Evolutionary conservation across 257 asterid genomes (phyloP), one percentile per base, ranked within the genome.

Genomic region (Cruciata laevipes): DNA sequence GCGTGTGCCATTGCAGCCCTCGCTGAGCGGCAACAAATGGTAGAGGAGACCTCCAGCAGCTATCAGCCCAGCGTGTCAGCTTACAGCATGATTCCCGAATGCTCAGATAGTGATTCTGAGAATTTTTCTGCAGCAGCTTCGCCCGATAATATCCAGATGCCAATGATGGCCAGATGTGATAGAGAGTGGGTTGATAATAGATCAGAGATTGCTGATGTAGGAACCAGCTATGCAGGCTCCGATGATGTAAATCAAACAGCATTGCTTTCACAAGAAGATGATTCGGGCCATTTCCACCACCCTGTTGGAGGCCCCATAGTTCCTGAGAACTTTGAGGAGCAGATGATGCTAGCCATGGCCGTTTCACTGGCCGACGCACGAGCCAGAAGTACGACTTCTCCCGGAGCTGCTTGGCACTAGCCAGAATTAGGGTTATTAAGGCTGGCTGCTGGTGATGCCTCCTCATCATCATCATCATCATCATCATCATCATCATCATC

Each of bases 321-420:
- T 55, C 95, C 99, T 0, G 99, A 93, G 87, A 88, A 83, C 67
- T 90, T 82, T 71, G 99, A 93, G 87, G 99, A 93, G 81, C 99
- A 93, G 81, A 75, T 81, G 81, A 81, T 81, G 85, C 68, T 81
- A 31, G 85, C 85, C 44, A 93, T 93, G 97, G 96, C 97, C 60
- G 95, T 93, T 68, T 93, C 99, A 21, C 80, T 93, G 73, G 95
- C 96, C 7, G 99, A 93, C 81, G 94, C 97, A 79, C 85, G 85
- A 30, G 77, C 83, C 11, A 80, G 89, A 76, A 47, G 55, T 47
- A 79, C 80, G 42, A 85, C 25, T 73, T 66, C 90, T n/a, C 85
- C 89, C 0, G 95, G 91, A 51, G 89, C 88, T 60, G 86, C 81
- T 20, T 89, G 99, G 96, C 88, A 84, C 51, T 78, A 75, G 69